phyloP scores from a whole-genome alignment of 164 flowering plant genomes.

The Kalanchoe fedtschenkoi region DNA sequence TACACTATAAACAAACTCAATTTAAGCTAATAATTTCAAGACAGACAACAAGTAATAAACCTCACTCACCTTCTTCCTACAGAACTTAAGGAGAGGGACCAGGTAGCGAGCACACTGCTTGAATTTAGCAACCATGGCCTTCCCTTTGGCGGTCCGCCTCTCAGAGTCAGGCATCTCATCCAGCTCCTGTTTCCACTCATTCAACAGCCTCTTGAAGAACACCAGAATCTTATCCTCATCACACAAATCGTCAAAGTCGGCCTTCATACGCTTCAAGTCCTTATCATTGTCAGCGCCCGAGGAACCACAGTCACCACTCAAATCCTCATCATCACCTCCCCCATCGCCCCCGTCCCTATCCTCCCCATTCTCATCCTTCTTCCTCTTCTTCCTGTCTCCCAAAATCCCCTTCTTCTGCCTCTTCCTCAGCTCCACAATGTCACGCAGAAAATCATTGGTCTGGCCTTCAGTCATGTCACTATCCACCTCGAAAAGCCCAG shows the following conservation, averaged over 20 bases:
- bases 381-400: constrained; percentile 54
- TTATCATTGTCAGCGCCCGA: constrained; percentile 63
- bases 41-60: neutral
- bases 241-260: constrained; percentile 75
- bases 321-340: constrained; percentile 45
- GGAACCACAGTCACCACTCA: constrained; percentile 61
- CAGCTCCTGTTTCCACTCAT: constrained; percentile 93
- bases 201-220: constrained; percentile 83
- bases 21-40: neutral
- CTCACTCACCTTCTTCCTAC: constrained; percentile 76
- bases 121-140: constrained; percentile 82
- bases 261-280: constrained; percentile 79
- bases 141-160: constrained; percentile 92
- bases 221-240: constrained; percentile 91
- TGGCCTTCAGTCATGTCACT: constrained; percentile 97
- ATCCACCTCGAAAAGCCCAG: constrained; percentile 83
- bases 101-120: constrained; percentile 95
- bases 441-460: constrained; percentile 87
- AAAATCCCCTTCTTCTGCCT: constrained; percentile 81
- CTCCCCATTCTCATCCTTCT: constrained; percentile 52
- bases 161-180: constrained; percentile 55
- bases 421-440: constrained; percentile 78
- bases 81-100: constrained; percentile 84
- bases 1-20: neutral
- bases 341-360: constrained; percentile 23